A percentile compares a stretch with the other conserved stretches of the same genome.
These are phyloP conservation scores for Pleurotus ostreatus DNA, from an alignment of 768 basidiomycete genomes.

Conservation along the genomic window DNA sequence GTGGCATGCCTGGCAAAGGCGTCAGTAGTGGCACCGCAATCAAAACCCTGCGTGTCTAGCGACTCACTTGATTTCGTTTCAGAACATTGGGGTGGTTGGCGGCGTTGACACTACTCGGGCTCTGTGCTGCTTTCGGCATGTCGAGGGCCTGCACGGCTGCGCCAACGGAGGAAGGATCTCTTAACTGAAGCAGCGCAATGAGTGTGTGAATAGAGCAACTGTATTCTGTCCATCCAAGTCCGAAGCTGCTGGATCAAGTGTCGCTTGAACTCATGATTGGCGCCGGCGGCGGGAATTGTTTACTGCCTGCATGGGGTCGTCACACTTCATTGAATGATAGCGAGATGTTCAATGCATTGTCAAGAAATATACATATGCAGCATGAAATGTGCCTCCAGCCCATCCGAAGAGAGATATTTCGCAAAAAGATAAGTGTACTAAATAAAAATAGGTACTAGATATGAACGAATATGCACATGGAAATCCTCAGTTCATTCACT, in stretches of 20 bases:
- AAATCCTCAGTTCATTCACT: slow-evolving; percentile 3
- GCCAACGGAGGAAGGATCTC: background rate
- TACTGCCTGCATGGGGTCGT: too few relatives aligned
- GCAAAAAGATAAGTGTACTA: background rate
- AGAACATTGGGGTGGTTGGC: slow-evolving; percentile 39
- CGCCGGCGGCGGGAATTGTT: background rate
- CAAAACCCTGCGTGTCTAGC: background rate
- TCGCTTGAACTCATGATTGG: background rate
- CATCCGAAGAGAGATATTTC: background rate
- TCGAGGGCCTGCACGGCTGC: background rate
- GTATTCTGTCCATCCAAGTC: background rate
- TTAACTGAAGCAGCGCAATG: background rate
- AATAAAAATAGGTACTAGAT: background rate
- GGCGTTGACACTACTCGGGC: slow-evolving; percentile 21
- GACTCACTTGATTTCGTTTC: slow-evolving; percentile 48
- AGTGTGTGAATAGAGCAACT: slow-evolving; percentile 2
- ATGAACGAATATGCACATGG: slow-evolving; percentile 11
- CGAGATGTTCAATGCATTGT: background rate
- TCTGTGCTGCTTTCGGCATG: slow-evolving; percentile 36
- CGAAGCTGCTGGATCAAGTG: background rate
- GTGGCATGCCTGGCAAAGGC: slow-evolving; percentile 43
- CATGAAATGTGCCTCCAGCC: slow-evolving; percentile 2
- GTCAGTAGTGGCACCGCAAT: background rate
- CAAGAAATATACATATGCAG: slow-evolving; percentile 1
- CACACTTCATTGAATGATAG: too few relatives aligned